These are phyloP conservation scores for Ascocoryne sarcoides DNA, from an alignment of 2,329 filamentous ascomycete genomes.

Conservation along the genomic window DNA sequence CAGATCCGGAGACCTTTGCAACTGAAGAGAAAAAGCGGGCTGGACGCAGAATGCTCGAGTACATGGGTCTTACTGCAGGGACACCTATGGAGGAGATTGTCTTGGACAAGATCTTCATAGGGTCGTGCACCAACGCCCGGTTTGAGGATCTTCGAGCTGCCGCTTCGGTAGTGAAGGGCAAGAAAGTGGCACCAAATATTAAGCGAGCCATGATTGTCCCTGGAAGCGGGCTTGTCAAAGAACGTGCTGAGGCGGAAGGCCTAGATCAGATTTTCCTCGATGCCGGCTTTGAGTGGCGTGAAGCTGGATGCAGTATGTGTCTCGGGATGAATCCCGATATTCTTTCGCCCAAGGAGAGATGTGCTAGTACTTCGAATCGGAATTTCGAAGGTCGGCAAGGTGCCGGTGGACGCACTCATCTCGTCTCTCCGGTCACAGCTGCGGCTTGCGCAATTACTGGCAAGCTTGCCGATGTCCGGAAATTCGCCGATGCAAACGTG, in stretches of 20 bases:
- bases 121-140: constrained; percentile 93
- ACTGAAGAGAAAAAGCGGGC: constrained; percentile 72
- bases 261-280: constrained; percentile 87
- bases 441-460: constrained; percentile 84
- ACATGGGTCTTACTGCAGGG: constrained; percentile 87
- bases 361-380: constrained; percentile 90
- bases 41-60: constrained; percentile 77
- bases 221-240: constrained; percentile 89
- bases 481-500: constrained; percentile 54
- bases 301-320: constrained; percentile 98
- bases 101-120: constrained; percentile 96
- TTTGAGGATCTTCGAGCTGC: constrained; percentile 92
- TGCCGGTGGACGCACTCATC: constrained; percentile 79
- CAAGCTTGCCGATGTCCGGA: constrained; percentile 85
- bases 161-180: constrained; percentile 76
- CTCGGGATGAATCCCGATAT: constrained; percentile 99
- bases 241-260: constrained; percentile 82
- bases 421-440: constrained; percentile 97
- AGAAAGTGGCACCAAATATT: constrained; percentile 77
- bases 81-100: constrained; percentile 86
- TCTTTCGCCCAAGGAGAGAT: constrained; percentile 81
- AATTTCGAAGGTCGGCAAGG: constrained; percentile 98
- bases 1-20: constrained; percentile 78
- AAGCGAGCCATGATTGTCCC: constrained; percentile 95
- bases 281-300: constrained; percentile 95